phyloP scores from a whole-genome alignment of 2,329 filamentous ascomycete species.

The Cladorrhinum sp. region DNA sequence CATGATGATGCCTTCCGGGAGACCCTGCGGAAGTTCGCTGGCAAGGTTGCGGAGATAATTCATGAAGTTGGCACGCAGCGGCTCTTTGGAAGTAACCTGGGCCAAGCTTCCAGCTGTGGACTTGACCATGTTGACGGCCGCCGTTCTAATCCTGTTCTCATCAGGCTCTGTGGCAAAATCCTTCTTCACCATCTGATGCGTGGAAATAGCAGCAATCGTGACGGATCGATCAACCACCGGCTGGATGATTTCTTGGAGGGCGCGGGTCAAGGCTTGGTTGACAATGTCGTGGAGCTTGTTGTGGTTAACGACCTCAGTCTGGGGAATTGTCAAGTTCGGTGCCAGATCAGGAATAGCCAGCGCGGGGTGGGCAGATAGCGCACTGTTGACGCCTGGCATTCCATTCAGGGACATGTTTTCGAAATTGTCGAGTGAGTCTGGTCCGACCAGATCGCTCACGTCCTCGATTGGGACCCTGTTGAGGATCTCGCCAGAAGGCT shows the following conservation, averaged over 20 bases:
- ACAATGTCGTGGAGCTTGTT: conserved; percentile 73
- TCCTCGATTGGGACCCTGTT: conserved; percentile 68
- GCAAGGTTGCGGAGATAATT: conserved; percentile 85
- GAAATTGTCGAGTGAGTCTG: conserved; percentile 74
- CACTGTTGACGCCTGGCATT: conserved; percentile 65
- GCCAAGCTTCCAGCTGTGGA: conserved; percentile 90
- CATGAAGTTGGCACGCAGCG: conserved; percentile 90
- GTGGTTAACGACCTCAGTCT: conserved; percentile 73
- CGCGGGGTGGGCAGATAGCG: conserved; percentile 74
- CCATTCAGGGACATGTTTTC: conserved; percentile 78
- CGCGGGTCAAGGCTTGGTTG: conserved; percentile 78
- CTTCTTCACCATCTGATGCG: conserved; percentile 91
- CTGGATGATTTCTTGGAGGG: conserved; percentile 93
- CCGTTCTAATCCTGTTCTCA: conserved; percentile 78
- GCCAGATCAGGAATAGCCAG: conserved; percentile 82
- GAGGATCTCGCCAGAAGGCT: conserved; percentile 81
- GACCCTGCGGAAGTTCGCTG: conserved; percentile 68
- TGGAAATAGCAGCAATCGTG: conserved; percentile 95
- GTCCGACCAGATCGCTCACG: conserved; percentile 55
- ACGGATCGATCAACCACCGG: conserved; percentile 97
- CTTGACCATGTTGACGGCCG: conserved; percentile 92
- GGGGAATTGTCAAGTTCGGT: conserved; percentile 72
- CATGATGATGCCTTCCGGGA: conserved; percentile 91
- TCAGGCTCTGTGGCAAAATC: conserved; percentile 94
- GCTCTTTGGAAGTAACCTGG: conserved; percentile 97